phyloP scores from a whole-genome alignment of 805 yeast genomes.

The Nakazawaea pomicola region DNA sequence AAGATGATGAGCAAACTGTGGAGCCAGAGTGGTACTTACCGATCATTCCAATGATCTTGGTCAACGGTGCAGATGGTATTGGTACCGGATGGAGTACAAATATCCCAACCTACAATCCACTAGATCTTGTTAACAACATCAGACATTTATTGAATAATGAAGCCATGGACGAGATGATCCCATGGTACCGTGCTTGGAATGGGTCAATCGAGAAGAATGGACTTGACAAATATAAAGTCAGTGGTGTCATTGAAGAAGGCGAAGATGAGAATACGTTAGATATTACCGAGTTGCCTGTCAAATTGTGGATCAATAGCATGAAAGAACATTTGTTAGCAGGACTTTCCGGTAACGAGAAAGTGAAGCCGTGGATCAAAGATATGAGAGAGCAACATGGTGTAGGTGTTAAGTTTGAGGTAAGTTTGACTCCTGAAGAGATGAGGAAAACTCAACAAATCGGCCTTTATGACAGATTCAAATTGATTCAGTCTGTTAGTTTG shows the following conservation, averaged over 20 bases:
- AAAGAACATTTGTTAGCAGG: slow-evolving; percentile 80
- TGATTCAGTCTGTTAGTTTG: slow-evolving; percentile 61
- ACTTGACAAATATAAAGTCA: slow-evolving; percentile 66
- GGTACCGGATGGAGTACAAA: slow-evolving; percentile 99
- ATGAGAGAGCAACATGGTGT: slow-evolving; percentile 91
- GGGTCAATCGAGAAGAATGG: slow-evolving; percentile 68
- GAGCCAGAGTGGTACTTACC: slow-evolving; percentile 97
- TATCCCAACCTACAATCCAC: slow-evolving; percentile 87
- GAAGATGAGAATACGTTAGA: slow-evolving; percentile 71
- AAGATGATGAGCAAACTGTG: slow-evolving; percentile 89
- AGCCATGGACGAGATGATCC: slow-evolving; percentile 66
- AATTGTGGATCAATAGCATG: slow-evolving; percentile 87
- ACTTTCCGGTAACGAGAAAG: slow-evolving; percentile 69
- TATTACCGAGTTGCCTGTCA: slow-evolving; percentile 89
- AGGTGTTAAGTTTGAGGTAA: slow-evolving; percentile 74
- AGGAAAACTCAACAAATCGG: slow-evolving; percentile 69
- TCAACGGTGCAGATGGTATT: slow-evolving; percentile 96
- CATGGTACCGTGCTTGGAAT: slow-evolving; percentile 96
- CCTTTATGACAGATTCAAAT: slow-evolving; percentile 76
- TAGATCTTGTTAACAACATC: slow-evolving; percentile 72
- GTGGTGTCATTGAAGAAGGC: slow-evolving; percentile 75
- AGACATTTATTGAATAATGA: slow-evolving; percentile 69
- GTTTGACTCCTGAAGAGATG: slow-evolving; percentile 78
- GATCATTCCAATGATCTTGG: slow-evolving; percentile 89
- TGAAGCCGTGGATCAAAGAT: slow-evolving; percentile 84